Evolutionary conservation across 2,329 filamentous ascomycete genomes (phyloP), one percentile per base, ranked within the genome.

Genomic region (Graphilbum sp.): DNA sequence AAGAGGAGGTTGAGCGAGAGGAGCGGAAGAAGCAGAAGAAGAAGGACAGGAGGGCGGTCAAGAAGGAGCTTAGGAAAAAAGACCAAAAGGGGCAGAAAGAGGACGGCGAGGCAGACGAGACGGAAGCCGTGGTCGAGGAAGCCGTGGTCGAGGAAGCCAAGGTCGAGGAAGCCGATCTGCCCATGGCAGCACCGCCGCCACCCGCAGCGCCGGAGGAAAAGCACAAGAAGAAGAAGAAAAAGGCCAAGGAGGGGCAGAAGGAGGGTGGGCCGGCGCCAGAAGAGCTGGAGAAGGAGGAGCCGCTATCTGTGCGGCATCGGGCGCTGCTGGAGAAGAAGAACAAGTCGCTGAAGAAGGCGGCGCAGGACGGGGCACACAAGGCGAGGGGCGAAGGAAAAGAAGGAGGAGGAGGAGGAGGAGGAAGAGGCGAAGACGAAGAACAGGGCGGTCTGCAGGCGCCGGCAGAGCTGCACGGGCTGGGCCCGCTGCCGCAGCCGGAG

Each of bases 401-500:
- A 45, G 18, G 6, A 40, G 13, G 31, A 36, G 48, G 15, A 46
- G 5, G 34, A 35, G 12, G 19, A 24, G 31, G n/a, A 27, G 21
- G 21, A 11, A 20, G 9, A 31, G 29, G 21, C 25, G 21, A 34
- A 2, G 29, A 35, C 13, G 12, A 10, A 8, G 23, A 36, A 6
- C 23, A 32, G 1, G 29, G 20, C 1, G 18, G 13, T 2, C 32
- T 27, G 7, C 32, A 27, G 9, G 34, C 43, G 4, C 29, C 27
- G 2, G 23, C 23, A 12, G 66, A 72, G 49, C 53, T 76, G 3
- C 76, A 86, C 53, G 84, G 83, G 18, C 64, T 96, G 1, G 75
- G 80, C 40, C 86, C 85, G 7, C 63, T 94, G 17, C 86, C 86
- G 8, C 86, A 94, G 47, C 86, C 83, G 12, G 69, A 70, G 24